Evolutionary conservation across 192 early-diverging fungal species (phyloP), one percentile per base, ranked within the genome.

Genomic region (Podila minutissima): DNA sequence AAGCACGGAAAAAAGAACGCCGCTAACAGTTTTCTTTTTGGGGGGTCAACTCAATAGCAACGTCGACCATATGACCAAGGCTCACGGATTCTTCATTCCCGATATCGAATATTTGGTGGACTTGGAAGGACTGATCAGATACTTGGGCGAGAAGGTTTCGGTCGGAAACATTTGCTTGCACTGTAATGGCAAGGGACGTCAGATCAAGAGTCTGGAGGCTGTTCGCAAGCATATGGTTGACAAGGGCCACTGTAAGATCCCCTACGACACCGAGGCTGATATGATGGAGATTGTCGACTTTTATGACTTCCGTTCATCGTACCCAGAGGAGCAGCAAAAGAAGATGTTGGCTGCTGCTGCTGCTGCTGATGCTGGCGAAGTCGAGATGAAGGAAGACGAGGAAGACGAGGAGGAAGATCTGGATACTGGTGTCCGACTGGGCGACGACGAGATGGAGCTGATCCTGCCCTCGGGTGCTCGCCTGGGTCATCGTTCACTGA

Each of bases 161-260:
- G 93, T 99, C 22, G 97, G 92, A 69, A 98, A 99, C 85, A 90
- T 96, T 15, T 99, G 98, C 81, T 74, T 99, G 49, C 95, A 91
- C 86, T 99, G 98, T 86, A 96, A 97, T 71, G 95, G 96, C 28
- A 94, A 94, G 64, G 96, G 97, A 1, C 88, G 94, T 29, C 89
- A 89, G 53, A 85, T 95, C 79, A 91, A 93, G 72, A 91, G 85
- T n/a, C 71, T 97, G 53, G 97, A 98, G 66, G 95, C 97, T 48
- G 96, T 98, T n/a, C 85, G 95, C 65, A 89, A 88, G 63, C 98
- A 99, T 72, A 99, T 99, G 97, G 83, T 87, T 41, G 93, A 95
- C 83, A 98, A 98, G 87, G 96, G 96, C 26, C 98, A 99, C 83
- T 95, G 94, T 79, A 98, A 95, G 87, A 95, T 99, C 74, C 91